Evolutionary conservation across 192 early-diverging fungal genomes (phyloP), one percentile per base, ranked within the genome.

Genomic region (Podila clonocystis): DNA sequence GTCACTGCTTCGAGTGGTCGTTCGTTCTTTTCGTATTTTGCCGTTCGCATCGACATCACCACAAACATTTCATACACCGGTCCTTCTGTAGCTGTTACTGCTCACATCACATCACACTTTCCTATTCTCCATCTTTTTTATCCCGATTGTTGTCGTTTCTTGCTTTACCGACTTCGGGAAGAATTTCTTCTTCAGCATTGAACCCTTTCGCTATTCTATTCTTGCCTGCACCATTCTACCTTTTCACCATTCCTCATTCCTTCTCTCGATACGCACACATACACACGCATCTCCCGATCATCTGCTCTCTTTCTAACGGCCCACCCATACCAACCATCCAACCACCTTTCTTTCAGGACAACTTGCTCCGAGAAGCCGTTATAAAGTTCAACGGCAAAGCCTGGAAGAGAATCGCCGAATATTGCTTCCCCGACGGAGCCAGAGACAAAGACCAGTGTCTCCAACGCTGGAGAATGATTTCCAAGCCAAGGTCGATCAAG

Each of bases 401-500:
- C 45, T 80, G 77, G 77, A 80, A 80, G 55, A 62, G 77, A 63
- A 80, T 80, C 45, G 77, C 77, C 33, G 77, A 80, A 31, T 73
- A 69, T 36, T 80, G 77, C 48, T 80, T 80, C 30, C 70, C 77
- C 20, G 70, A 80, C 77, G 71, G 77, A 60, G 65, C 70, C 50
- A 70, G 71, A 80, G 77, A 80, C 67, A 80, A 80, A 33, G 77
- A 80, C 62, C 70, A 73, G 70, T 80, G 77, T 38, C 71, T 80
- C 41, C 77, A 80, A 55, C 77, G 77, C 33, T 80, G 77, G 77
- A 60, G 77, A n/a, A 80, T 80, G 77, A 80, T 80, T 65, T 80
- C 77, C 33, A 80, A 80, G 58, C 77, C 77, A 64, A 61, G 77
- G 29, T 80, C 77, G 9, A 80, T 80, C 49, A 80, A 80, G 45